These are phyloP conservation scores for Catharanthus roseus DNA, from an alignment of 257 asterid species.

Conservation along the genomic window DNA sequence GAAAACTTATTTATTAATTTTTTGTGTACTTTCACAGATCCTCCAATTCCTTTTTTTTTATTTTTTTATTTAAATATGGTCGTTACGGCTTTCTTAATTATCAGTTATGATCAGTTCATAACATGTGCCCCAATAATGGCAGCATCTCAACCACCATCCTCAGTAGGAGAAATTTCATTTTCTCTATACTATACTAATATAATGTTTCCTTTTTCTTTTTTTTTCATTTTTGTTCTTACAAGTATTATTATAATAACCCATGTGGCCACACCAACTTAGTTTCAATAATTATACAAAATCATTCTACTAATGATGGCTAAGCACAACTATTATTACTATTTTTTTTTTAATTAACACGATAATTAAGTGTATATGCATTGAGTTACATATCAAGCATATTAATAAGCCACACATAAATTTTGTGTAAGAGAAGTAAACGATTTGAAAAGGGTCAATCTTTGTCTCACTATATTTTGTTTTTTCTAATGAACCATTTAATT, in stretches of 20 bases:
- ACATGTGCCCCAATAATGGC: constrained; percentile 34
- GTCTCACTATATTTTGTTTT: too few relatives aligned
- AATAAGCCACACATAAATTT: too few relatives aligned
- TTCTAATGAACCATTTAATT: too few relatives aligned
- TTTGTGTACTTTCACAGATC: constrained; percentile 15
- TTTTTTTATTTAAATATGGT: constrained; percentile 4
- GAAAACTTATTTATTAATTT: neutral
- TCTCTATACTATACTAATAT: neutral
- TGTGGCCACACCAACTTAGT: constrained; percentile 15
- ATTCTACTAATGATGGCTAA: constrained; percentile 20
- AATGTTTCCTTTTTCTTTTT: neutral
- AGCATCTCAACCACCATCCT: constrained; percentile 29
- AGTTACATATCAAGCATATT: too few relatives aligned
- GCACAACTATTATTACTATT: neutral
- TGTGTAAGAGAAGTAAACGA: too few relatives aligned
- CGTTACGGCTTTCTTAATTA: constrained; percentile 21
- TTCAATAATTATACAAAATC: constrained; percentile 1
- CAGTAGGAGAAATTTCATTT: constrained; percentile 14
- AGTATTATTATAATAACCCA: constrained; percentile 1
- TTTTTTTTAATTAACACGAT: too few relatives aligned
- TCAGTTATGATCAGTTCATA: constrained; percentile 22
- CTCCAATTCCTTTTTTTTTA: too few relatives aligned
- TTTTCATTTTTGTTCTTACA: neutral
- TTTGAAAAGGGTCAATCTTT: too few relatives aligned
- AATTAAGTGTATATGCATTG: too few relatives aligned